Conservation (phyloP, 2,329 filamentous ascomycete genomes). For the Fusarium robinianum region DNA sequence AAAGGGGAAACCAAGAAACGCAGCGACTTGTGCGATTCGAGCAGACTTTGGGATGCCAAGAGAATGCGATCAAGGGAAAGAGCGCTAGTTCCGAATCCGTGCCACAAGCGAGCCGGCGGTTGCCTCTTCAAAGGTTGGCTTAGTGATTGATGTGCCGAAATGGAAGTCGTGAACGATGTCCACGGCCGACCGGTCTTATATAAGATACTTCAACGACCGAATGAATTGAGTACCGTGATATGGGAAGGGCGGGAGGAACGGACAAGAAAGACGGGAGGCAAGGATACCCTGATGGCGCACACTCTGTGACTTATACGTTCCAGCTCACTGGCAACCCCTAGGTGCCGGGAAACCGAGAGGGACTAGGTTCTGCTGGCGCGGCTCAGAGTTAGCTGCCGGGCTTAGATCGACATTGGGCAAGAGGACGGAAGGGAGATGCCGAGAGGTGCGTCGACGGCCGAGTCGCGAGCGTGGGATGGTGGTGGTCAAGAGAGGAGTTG, state of each 20-base stretch:
- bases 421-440: conserved; percentile 29
- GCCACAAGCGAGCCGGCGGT: too few relatives aligned
- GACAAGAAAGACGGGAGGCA: conserved; percentile 4
- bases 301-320: conserved; percentile 16
- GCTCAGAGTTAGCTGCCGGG: conserved; percentile 19
- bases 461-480: conserved; percentile 18
- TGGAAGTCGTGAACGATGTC: conserved; percentile 7
- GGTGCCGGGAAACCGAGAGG: conserved; percentile 10
- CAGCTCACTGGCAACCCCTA: conserved; percentile 15
- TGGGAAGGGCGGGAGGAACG: too few relatives aligned
- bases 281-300: conserved; percentile 28
- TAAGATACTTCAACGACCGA: too few relatives aligned
- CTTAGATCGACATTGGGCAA: conserved; percentile 17
- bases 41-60: conserved; percentile 22
- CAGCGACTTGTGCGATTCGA: conserved; percentile 27
- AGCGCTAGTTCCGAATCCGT: conserved; percentile 19
- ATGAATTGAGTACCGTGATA: too few relatives aligned
- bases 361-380: background rate
- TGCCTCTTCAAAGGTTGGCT: too few relatives aligned
- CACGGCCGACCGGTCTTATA: too few relatives aligned
- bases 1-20: conserved; percentile 25
- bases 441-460: conserved; percentile 20
- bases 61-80: background rate
- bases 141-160: too few relatives aligned
- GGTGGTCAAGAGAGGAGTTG: conserved; percentile 6